Evolutionary conservation across 2,329 filamentous ascomycete species (phyloP).

Genomic region (Claviceps africana): DNA sequence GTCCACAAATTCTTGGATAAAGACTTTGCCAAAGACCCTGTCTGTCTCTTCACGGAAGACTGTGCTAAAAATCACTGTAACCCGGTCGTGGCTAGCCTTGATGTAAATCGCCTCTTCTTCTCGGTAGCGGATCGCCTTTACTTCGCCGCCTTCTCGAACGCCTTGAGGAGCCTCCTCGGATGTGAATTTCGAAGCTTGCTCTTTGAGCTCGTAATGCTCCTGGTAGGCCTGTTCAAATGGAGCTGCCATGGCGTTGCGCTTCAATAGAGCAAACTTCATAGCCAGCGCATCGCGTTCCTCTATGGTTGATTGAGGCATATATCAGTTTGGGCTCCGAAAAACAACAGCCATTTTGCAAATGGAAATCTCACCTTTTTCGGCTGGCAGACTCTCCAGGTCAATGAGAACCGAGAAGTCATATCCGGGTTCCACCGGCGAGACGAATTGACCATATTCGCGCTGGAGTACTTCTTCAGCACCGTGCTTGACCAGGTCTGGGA

Average conservation of each 20-base stretch:
- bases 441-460: conserved; percentile 88
- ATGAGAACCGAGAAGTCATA: conserved; percentile 93
- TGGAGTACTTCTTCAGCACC: conserved; percentile 84
- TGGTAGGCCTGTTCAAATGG: conserved; percentile 96
- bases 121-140: conserved; percentile 95
- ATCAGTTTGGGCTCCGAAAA: background rate
- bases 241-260: conserved; percentile 97
- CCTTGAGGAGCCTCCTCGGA: conserved; percentile 90
- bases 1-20: conserved; percentile 97
- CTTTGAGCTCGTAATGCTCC: conserved; percentile 73
- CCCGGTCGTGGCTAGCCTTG: conserved; percentile 92
- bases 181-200: conserved; percentile 83
- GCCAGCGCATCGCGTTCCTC: conserved; percentile 80
- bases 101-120: conserved; percentile 98
- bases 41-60: conserved; percentile 97
- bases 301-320: conserved; percentile 14
- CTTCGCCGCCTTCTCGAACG: conserved; percentile 72
- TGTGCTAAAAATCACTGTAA: conserved; percentile 98
- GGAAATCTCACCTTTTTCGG: conserved; percentile 48
- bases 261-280: conserved; percentile 75
- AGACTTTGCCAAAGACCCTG: conserved; percentile 92
- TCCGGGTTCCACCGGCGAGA: conserved; percentile 72
- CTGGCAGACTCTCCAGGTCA: conserved; percentile 76
- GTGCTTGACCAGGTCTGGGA: conserved; percentile 78
- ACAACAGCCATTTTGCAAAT: too few species aligned